A percentile compares a stretch with the other conserved stretches of the same genome.
Evolutionary conservation across 2,329 filamentous ascomycete genomes (phyloP).

Genomic region (Talaromyces sp.): DNA sequence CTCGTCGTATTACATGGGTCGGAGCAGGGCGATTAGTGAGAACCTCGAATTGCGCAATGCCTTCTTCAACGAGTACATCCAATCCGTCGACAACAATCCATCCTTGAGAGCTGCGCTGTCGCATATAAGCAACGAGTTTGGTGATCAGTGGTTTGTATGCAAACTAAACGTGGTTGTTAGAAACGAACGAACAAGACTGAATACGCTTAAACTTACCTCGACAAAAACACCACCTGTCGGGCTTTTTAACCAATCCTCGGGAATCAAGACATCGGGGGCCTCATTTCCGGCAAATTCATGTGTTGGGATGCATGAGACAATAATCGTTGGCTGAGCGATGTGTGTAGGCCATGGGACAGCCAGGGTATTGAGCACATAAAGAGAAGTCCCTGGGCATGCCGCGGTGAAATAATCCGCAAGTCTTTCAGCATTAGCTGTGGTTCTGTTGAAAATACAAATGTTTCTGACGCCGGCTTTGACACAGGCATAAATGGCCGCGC

Average conservation of each 20-base stretch:
- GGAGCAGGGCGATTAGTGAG: slow-evolving; percentile 36
- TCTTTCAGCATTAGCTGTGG: slow-evolving; percentile 28
- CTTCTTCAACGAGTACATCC: slow-evolving; percentile 36
- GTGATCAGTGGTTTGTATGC: slow-evolving; percentile 38
- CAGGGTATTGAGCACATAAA: slow-evolving; percentile 25
- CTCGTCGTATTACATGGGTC: slow-evolving; percentile 26
- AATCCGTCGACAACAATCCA: slow-evolving; percentile 37
- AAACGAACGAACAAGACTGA: background rate
- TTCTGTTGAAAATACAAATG: slow-evolving; percentile 35
- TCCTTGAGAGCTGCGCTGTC: slow-evolving; percentile 29
- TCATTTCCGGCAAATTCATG: slow-evolving; percentile 32
- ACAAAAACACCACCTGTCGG: slow-evolving; percentile 36
- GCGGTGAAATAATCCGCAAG: slow-evolving; percentile 31
- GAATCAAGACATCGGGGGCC: slow-evolving; percentile 30
- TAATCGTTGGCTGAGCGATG: slow-evolving; percentile 33
- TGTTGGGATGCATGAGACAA: slow-evolving; percentile 34
- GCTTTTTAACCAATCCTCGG: slow-evolving; percentile 33
- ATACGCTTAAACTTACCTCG: slow-evolving; percentile 25
- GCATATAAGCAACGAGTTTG: slow-evolving; percentile 30
- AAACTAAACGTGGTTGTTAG: slow-evolving; percentile 21
- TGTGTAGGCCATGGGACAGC: slow-evolving; percentile 28
- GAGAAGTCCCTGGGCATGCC: slow-evolving; percentile 4
- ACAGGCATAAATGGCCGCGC: slow-evolving; percentile 37
- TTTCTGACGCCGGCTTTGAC: slow-evolving; percentile 34
- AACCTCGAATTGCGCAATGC: slow-evolving; percentile 36